Evolutionary conservation across 2,329 filamentous ascomycete species (phyloP), one percentile per base, ranked within the genome.

Genomic region (Canariomyces notabilis): DNA sequence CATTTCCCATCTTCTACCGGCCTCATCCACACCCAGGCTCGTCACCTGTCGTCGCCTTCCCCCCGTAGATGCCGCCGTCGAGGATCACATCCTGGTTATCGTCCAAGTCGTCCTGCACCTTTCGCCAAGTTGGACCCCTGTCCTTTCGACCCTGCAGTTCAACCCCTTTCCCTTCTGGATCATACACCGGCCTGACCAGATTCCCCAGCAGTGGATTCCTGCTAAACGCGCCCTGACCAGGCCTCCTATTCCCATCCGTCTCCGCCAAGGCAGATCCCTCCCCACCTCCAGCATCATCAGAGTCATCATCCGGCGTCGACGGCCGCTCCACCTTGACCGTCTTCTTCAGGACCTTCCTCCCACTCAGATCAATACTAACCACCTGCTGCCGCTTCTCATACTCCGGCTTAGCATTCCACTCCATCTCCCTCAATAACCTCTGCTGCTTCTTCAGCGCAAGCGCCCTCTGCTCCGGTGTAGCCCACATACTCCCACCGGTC

Each of bases 381-480:
- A 96, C 85, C 50, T 93, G 83, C 57, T 78, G 80, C 48, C 87
- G 77, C 75, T 91, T 95, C 70, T 96, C 90, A 65, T 89, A 95
- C 52, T 94, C 90, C 0, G 89, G 89, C 42, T 79, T 73, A 4
- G 85, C 83, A 56, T 85, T 86, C 82, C 89, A 94, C 59, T 95
- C 87, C 74, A 93, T 83, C 66, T 95, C 88, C 5, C 88, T 73
- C 56, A 95, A 67, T 3, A 90, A 71, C 62, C 86, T 87, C 67
- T 95, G 89, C 67, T 95, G 90, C 48, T 82, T 78, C 66, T 91
- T 94, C 47, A 95, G 69, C 63, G 93, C 88, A 54, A 82, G 73
- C 1, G 89, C 90, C 34, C 89, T 77, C 64, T 95, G 88, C 53
- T 87, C 82, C 0, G 89, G 88, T 14, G 73, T 88, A 40, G 89